These are phyloP conservation scores for Mycena sanguinolenta DNA, from an alignment of 768 basidiomycete species.

Conservation along the genomic window DNA sequence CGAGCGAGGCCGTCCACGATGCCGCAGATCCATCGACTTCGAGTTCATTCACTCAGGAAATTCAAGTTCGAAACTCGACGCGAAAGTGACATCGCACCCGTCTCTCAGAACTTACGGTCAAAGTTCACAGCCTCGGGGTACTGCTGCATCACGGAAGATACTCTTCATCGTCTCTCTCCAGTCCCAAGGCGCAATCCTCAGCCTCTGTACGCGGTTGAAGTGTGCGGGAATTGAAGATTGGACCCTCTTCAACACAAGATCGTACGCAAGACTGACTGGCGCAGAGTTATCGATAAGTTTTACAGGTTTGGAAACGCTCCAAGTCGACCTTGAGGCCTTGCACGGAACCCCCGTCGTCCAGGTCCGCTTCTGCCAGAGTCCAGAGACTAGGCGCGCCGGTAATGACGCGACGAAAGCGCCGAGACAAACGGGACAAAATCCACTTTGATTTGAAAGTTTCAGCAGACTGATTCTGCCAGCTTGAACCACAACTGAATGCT, in stretches of 20 bases:
- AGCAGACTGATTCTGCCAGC: background rate
- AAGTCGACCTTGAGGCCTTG: background rate
- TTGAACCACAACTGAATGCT: background rate
- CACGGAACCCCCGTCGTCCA: background rate
- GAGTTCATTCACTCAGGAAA: background rate
- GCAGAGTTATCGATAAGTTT: background rate
- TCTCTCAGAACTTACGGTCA: rapidly evolving
- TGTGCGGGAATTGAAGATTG: background rate
- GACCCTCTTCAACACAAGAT: background rate
- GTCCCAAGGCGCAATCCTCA: background rate
- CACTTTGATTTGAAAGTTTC: background rate
- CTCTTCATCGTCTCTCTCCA: background rate
- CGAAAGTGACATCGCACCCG: background rate
- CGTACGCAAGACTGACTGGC: background rate
- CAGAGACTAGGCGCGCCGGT: background rate
- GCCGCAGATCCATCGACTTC: too few relatives aligned
- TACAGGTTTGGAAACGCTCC: background rate
- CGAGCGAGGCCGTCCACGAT: background rate
- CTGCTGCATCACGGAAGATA: background rate
- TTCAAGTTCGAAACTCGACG: background rate
- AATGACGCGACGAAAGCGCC: background rate
- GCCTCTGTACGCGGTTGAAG: background rate
- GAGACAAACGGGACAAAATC: background rate
- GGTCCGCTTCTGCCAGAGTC: background rate
- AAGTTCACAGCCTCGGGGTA: background rate